phyloP scores from a whole-genome alignment of 805 yeast species.

The Yamadazyma sp. region DNA sequence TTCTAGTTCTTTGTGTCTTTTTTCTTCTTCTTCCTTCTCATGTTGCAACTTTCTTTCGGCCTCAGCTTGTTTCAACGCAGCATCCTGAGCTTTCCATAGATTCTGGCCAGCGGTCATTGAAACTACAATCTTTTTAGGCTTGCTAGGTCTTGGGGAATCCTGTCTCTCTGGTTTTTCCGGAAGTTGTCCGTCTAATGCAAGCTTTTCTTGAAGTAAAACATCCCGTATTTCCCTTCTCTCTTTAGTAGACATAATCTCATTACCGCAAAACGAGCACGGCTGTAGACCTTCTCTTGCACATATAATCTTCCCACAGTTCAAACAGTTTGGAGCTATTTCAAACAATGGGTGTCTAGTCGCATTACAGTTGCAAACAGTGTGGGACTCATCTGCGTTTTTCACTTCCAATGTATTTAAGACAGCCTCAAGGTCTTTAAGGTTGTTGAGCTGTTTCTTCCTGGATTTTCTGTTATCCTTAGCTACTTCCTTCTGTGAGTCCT shows the following conservation, averaged over 20 bases:
- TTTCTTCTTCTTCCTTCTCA: slow-evolving; percentile 22
- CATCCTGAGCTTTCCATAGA: slow-evolving; percentile 67
- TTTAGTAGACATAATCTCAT: slow-evolving; percentile 57
- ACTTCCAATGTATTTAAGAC: slow-evolving; percentile 54
- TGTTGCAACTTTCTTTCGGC: slow-evolving; percentile 28
- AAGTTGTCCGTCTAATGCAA: slow-evolving; percentile 29
- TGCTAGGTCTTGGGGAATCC: slow-evolving; percentile 15
- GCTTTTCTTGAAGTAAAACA: slow-evolving; percentile 54
- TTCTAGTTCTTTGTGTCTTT: slow-evolving; percentile 19
- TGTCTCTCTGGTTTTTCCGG: slow-evolving; percentile 18
- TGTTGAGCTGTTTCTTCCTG: slow-evolving; percentile 50
- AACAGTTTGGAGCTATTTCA: slow-evolving; percentile 89
- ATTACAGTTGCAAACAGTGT: slow-evolving; percentile 68
- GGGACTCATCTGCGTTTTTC: slow-evolving; percentile 9
- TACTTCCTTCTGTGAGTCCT: slow-evolving; percentile 7
- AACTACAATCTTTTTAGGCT: slow-evolving; percentile 9
- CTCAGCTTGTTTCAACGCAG: slow-evolving; percentile 60
- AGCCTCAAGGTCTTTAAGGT: slow-evolving; percentile 64
- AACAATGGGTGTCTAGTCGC: slow-evolving; percentile 86
- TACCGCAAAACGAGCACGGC: slow-evolving; percentile 83
- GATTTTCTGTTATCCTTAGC: slow-evolving; percentile 26
- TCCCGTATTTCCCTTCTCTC: slow-evolving; percentile 61
- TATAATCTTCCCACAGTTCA: slow-evolving; percentile 91
- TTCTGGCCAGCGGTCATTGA: slow-evolving; percentile 49
- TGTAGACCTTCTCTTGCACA: slow-evolving; percentile 89